These are phyloP conservation scores for Barbatosphaeria neglecta DNA, from an alignment of 495 filamentous ascomycete species.

Conservation along the genomic window DNA sequence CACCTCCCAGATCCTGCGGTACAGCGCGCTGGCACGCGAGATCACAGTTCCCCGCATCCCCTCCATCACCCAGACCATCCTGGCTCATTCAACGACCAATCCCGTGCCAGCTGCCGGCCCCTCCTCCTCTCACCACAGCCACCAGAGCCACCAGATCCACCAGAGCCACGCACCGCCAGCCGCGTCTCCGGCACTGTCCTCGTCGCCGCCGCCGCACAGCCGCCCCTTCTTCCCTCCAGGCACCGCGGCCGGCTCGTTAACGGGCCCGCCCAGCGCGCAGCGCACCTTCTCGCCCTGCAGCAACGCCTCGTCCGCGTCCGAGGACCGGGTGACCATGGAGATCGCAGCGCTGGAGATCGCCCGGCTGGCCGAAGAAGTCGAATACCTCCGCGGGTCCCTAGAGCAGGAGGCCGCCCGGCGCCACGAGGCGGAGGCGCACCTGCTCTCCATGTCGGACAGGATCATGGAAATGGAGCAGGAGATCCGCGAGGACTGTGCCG, in stretches of 20 bases:
- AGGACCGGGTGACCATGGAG: slow-evolving; percentile 58
- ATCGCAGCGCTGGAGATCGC: slow-evolving; percentile 62
- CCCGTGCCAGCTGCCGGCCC: slow-evolving; percentile 9
- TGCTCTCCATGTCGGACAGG: slow-evolving; percentile 52
- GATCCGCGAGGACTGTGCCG: slow-evolving; percentile 79
- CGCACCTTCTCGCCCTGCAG: slow-evolving; percentile 30
- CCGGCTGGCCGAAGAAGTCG: slow-evolving; percentile 61
- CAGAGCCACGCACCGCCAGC: no score
- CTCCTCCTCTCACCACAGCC: no score
- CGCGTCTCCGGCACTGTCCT: slow-evolving; percentile 9
- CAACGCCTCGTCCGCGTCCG: slow-evolving; percentile 31
- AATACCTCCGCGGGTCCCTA: slow-evolving; percentile 56
- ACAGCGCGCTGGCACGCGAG: slow-evolving; percentile 86
- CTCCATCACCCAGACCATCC: slow-evolving; percentile 46
- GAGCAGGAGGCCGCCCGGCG: slow-evolving; percentile 41
- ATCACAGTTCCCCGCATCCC: slow-evolving; percentile 85
- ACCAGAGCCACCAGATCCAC: no score
- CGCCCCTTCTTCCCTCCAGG: slow-evolving; percentile 30
- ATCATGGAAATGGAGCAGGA: slow-evolving; percentile 66
- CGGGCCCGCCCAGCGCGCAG: slow-evolving; percentile 10
- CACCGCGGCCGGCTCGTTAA: slow-evolving; percentile 18
- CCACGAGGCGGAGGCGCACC: slow-evolving; percentile 46
- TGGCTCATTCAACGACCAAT: slow-evolving; percentile 19
- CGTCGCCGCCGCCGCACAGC: slow-evolving; percentile 17
- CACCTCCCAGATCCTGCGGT: slow-evolving; percentile 89